phyloP scores from a whole-genome alignment of 257 asterid species.

The Knoxia roxburghii region DNA sequence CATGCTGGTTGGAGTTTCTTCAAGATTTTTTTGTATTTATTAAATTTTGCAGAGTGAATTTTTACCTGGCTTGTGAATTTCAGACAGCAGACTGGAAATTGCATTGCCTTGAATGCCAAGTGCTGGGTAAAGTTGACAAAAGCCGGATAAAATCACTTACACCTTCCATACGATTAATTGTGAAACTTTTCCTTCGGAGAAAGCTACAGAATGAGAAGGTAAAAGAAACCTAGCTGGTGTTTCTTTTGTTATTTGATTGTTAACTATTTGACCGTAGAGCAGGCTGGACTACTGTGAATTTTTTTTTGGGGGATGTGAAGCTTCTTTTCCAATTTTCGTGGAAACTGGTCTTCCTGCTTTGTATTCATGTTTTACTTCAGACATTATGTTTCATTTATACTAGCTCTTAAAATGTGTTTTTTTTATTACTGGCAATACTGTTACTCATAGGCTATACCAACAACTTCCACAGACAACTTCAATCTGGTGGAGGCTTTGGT shows the following conservation, averaged over 20 bases:
- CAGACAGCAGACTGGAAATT: slow-evolving; percentile 90
- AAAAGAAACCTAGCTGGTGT: slow-evolving; percentile 4
- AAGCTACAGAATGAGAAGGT: slow-evolving; percentile 75
- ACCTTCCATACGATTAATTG: slow-evolving; percentile 74
- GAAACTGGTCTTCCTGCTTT: not conserved
- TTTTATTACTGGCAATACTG: not conserved
- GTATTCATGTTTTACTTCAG: not conserved
- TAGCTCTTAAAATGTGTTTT: not conserved
- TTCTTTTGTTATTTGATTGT: not conserved
- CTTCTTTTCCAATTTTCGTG: not conserved
- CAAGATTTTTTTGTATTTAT: not conserved
- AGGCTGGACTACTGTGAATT: not conserved
- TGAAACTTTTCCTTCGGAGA: slow-evolving; percentile 55
- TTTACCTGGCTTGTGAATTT: slow-evolving; percentile 10
- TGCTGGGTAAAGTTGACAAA: slow-evolving; percentile 49
- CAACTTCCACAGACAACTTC: slow-evolving; percentile 60
- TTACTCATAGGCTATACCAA: slow-evolving; percentile 48
- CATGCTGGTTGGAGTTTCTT: not conserved
- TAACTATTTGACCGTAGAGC: not conserved
- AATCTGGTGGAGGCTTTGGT: slow-evolving; percentile 66
- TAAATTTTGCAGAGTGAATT: not conserved
- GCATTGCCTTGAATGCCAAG: slow-evolving; percentile 63
- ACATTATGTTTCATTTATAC: not conserved
- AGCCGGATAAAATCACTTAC: slow-evolving; percentile 59
- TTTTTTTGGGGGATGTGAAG: not conserved